These are phyloP conservation scores for Corinectria fuckeliana DNA, from an alignment of 2,329 filamentous ascomycete genomes.

Conservation along the genomic window DNA sequence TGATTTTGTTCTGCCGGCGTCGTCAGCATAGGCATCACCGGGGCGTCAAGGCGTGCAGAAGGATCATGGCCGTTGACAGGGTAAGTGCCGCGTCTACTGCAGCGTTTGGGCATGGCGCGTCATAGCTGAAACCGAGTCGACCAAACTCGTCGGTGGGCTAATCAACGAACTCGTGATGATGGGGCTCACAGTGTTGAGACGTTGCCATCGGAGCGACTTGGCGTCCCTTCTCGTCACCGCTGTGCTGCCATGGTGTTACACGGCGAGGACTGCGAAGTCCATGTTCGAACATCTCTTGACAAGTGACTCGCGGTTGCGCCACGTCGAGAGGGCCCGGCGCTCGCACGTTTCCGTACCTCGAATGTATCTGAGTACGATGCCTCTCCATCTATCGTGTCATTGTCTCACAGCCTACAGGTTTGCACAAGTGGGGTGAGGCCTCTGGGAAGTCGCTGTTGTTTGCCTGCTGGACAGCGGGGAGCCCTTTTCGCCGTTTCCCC, in stretches of 20 bases:
- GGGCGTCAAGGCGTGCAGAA: neutral
- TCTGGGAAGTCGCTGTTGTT: slow-evolving; percentile 12
- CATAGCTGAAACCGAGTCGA: neutral
- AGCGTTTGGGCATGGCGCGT: neutral
- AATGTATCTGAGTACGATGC: neutral
- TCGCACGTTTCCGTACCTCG: slow-evolving; percentile 13
- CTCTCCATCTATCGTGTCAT: slow-evolving; percentile 25
- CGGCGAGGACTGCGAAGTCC: slow-evolving; percentile 14
- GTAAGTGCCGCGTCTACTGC: neutral
- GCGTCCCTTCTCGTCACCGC: slow-evolving; percentile 5
- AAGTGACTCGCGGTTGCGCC: slow-evolving; percentile 29
- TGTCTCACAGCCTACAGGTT: slow-evolving; percentile 26
- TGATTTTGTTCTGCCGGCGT: neutral
- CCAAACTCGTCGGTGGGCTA: neutral
- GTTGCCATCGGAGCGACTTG: neutral
- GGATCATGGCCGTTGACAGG: neutral
- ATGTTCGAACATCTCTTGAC: slow-evolving; percentile 24
- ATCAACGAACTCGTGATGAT: neutral
- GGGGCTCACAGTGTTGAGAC: neutral
- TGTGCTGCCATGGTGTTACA: slow-evolving; percentile 22
- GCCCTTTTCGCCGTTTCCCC: neutral
- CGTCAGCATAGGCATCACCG: neutral
- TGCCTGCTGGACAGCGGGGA: slow-evolving; percentile 6
- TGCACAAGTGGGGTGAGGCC: slow-evolving; percentile 11
- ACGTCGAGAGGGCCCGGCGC: slow-evolving; percentile 9